Percentiles rank a stretch among this genome's conserved stretches.
phyloP scores from a whole-genome alignment of 345 rosid genomes.

The Boechera divaricarpa region DNA sequence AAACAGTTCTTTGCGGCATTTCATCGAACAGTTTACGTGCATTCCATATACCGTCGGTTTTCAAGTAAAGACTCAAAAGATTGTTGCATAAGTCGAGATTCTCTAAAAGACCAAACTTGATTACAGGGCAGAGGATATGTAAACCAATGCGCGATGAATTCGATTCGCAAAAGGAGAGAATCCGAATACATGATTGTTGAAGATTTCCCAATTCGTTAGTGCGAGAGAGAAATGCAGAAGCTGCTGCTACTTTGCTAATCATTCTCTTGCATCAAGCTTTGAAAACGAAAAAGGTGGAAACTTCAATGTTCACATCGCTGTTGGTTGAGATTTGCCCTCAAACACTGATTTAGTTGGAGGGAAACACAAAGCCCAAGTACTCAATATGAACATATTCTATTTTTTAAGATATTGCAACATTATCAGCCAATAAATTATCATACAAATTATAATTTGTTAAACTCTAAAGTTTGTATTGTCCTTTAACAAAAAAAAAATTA shows the following conservation, averaged over 20 bases:
- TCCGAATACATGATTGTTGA: constrained; percentile 52
- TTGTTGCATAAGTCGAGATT: constrained; percentile 64
- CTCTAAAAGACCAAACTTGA: constrained; percentile 57
- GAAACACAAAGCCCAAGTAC: neutral
- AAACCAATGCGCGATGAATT: constrained; percentile 52
- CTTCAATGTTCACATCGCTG: constrained; percentile 15
- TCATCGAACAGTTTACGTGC: constrained; percentile 74
- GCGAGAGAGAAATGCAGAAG: constrained; percentile 37
- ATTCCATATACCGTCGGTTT: constrained; percentile 45
- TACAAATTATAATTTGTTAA: too few relatives aligned
- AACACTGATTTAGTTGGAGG: neutral
- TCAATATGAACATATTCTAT: too few relatives aligned
- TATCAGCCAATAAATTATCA: too few relatives aligned
- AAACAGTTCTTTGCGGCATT: constrained; percentile 67
- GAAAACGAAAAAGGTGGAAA: constrained; percentile 6
- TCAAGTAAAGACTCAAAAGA: constrained; percentile 56
- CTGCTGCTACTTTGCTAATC: constrained; percentile 34
- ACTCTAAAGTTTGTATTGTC: too few relatives aligned
- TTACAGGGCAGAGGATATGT: constrained; percentile 60
- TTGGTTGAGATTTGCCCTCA: constrained; percentile 13
- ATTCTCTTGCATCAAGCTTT: constrained; percentile 19
- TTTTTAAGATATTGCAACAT: too few relatives aligned
- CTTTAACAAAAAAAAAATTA: too few relatives aligned
- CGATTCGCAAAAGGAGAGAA: constrained; percentile 60
- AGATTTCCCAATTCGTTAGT: constrained; percentile 41